phyloP scores from a whole-genome alignment of 75 land plant species.

The Sequoiadendron giganteum region DNA sequence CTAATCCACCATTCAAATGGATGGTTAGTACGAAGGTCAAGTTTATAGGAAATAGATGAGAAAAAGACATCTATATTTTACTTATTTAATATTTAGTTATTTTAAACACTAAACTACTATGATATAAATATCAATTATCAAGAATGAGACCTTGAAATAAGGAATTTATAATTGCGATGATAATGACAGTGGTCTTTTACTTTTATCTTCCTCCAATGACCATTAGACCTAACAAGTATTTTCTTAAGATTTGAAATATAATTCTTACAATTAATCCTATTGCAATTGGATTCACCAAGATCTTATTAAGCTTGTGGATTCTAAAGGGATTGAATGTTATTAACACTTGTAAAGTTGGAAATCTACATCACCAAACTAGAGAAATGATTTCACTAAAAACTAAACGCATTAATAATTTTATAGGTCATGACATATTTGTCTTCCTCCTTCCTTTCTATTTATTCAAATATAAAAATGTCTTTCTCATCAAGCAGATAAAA shows the following conservation, averaged over 20 bases:
- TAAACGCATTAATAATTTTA: neutral
- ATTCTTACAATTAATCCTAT: neutral
- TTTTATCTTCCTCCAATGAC: neutral
- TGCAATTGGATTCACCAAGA: neutral
- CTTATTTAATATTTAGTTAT: neutral
- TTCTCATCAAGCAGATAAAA: no score
- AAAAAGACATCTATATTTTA: neutral
- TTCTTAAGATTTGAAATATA: neutral
- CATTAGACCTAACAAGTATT: neutral
- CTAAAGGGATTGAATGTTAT: neutral
- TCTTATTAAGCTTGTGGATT: neutral
- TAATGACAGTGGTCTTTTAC: neutral
- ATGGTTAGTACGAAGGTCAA: neutral
- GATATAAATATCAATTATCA: neutral
- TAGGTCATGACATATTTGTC: neutral
- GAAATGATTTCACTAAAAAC: no score
- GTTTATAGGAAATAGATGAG: neutral
- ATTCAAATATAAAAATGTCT: no score
- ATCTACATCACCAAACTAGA: neutral
- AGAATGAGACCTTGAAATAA: neutral
- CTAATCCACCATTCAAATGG: neutral
- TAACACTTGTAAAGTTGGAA: neutral
- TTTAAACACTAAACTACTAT: neutral
- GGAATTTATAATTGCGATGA: neutral
- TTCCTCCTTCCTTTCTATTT: neutral